A percentile compares a stretch with the other conserved stretches of the same genome.
Evolutionary conservation across 306 rosid genomes (phyloP).

Genomic region (Begonia peltatifolia): DNA sequence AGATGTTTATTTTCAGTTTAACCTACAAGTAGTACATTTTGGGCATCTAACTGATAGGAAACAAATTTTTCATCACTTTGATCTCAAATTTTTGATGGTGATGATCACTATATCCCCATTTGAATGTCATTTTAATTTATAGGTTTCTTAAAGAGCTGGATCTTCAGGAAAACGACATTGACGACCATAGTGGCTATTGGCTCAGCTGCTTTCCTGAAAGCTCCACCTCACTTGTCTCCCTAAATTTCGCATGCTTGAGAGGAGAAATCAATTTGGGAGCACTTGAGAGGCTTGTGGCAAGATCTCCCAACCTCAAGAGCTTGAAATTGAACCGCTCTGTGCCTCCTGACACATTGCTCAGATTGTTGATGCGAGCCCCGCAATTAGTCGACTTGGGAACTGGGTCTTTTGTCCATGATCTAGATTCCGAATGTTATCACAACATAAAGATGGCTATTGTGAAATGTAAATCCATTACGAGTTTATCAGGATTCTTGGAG

Average conservation of each 20-base stretch:
- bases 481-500: slow-evolving; percentile 84
- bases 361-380: slow-evolving; percentile 51
- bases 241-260: slow-evolving; percentile 84
- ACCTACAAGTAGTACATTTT: too few relatives aligned
- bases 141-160: slow-evolving; percentile 86
- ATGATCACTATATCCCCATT: too few relatives aligned
- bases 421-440: slow-evolving; percentile 28
- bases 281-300: slow-evolving; percentile 77
- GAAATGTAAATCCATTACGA: slow-evolving; percentile 53
- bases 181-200: slow-evolving; percentile 80
- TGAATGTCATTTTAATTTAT: not conserved
- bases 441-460: slow-evolving; percentile 30
- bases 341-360: slow-evolving; percentile 47
- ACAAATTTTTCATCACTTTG: too few relatives aligned
- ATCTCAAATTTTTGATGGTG: too few relatives aligned
- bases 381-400: slow-evolving; percentile 67
- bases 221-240: slow-evolving; percentile 67
- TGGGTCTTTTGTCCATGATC: slow-evolving; percentile 48
- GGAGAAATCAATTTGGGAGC: slow-evolving; percentile 62
- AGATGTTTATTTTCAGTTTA: too few relatives aligned
- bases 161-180: slow-evolving; percentile 90
- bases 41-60: too few relatives aligned
- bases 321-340: slow-evolving; percentile 63
- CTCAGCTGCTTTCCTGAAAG: slow-evolving; percentile 79
- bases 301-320: slow-evolving; percentile 78